Evolutionary conservation across 495 filamentous ascomycete genomes (phyloP), one percentile per base, ranked within the genome.

Genomic region (Cercophora sp.): DNA sequence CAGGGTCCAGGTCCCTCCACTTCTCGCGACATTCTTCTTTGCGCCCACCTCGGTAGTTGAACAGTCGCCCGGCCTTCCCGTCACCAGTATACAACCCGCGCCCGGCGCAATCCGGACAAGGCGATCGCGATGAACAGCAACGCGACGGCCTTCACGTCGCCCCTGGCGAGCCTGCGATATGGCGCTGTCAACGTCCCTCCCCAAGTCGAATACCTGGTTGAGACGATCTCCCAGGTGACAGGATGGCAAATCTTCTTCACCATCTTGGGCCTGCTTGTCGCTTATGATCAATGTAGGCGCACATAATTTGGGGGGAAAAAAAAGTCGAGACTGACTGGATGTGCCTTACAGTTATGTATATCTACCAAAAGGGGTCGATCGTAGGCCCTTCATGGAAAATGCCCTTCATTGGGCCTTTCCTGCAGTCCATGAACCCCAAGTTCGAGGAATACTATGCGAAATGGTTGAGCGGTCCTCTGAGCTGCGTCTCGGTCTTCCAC

Each of bases 401-500:
- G 36, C 93, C 93, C 16, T 96, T 98, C 62, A 93, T 96, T 72
- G 93, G 93, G 16, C 93, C 93, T 8, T 98, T 98, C 70, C 78
- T 97, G 35, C 71, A 95, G 64, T 96, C 91, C 15, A 75, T 98
- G 44, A 85, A 96, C 63, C 93, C 93, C 41, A 88, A 92, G 52
- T 96, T 96, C 71, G 80, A 84, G 54, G 82, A 89, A 60, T 98
- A 98, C 70, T 76, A 88, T 65, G 85, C 79, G 25, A 96, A 98
- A 79, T 98, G 92, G 92, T 63, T 82, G 60, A 93, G 88, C 66
- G 93, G 88, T 11, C 82, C 84, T 10, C 77, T 98, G 61, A 96
- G 91, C 74, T 98, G 93, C 71, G 92, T 98, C 52, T 96, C 90
- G 10, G 91, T 98, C 54, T 98, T 98, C 76, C 93, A 98, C 81